phyloP scores from a whole-genome alignment of 2,329 filamentous ascomycete species.

The Ceratocystis colombiana region DNA sequence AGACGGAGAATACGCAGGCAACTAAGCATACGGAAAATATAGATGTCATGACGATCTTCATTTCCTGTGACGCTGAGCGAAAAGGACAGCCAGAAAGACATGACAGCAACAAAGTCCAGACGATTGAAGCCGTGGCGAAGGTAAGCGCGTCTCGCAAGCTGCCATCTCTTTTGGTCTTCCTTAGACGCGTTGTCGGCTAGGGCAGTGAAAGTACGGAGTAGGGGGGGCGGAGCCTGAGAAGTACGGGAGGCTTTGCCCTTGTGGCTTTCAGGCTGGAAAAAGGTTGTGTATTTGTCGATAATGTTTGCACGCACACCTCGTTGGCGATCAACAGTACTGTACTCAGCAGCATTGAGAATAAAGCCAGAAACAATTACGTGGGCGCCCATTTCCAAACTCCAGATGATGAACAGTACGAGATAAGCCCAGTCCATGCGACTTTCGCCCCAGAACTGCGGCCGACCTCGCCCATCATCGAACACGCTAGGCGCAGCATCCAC shows the following conservation, averaged over 20 bases:
- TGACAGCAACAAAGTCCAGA: constrained; percentile 84
- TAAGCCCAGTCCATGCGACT: constrained; percentile 68
- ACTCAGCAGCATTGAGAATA: constrained; percentile 79
- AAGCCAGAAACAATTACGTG: constrained; percentile 90
- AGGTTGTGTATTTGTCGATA: constrained; percentile 60
- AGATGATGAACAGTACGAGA: constrained; percentile 73
- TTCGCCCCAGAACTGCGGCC: constrained; percentile 56
- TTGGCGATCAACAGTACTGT: constrained; percentile 77
- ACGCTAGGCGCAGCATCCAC: constrained; percentile 70
- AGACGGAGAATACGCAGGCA: constrained; percentile 86
- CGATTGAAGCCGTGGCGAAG: constrained; percentile 92
- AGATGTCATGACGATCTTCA: constrained; percentile 62
- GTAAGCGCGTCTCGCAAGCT: constrained; percentile 84
- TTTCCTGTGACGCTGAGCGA: constrained; percentile 57
- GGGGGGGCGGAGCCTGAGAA: constrained; percentile 36
- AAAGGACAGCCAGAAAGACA: constrained; percentile 93
- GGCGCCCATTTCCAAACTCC: constrained; percentile 73
- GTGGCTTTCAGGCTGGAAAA: constrained; percentile 74
- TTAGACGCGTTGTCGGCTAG: constrained; percentile 53
- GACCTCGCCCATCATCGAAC: constrained; percentile 49
- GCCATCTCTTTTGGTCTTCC: constrained; percentile 69
- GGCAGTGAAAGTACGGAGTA: constrained; percentile 52
- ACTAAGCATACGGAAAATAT: constrained; percentile 92
- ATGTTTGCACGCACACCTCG: constrained; percentile 65
- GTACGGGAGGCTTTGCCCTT: constrained; percentile 42